phyloP scores from a whole-genome alignment of 768 basidiomycete genomes.

The Termitomyces heimii region DNA sequence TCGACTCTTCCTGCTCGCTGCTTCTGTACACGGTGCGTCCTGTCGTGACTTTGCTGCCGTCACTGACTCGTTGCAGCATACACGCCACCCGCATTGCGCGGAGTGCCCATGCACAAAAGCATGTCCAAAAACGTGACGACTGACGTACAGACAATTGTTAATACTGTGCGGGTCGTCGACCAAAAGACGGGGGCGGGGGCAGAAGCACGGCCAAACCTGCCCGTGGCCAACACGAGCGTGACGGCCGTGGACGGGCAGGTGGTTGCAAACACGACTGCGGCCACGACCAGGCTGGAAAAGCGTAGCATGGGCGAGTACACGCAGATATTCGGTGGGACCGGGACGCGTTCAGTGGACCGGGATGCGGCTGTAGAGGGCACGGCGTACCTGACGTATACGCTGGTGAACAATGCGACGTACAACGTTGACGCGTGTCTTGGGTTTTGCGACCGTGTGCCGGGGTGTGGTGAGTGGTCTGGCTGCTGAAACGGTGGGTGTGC shows the following conservation, averaged over 20 bases:
- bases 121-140: conserved; percentile 1
- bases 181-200: conserved; percentile 31
- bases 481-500: too few relatives aligned
- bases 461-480: conserved; percentile 34
- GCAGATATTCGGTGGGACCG: conserved; percentile 33
- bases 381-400: conserved; percentile 41
- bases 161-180: conserved; percentile 28
- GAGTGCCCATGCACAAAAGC: neutral
- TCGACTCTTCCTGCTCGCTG: too few relatives aligned
- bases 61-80: too few relatives aligned
- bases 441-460: conserved; percentile 29
- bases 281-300: neutral
- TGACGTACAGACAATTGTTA: conserved; percentile 20
- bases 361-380: conserved; percentile 44
- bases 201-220: conserved; percentile 25
- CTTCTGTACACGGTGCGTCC: too few relatives aligned
- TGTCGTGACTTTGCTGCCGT: too few relatives aligned
- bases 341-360: too few relatives aligned
- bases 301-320: conserved; percentile 20
- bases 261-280: conserved; percentile 7
- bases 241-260: conserved; percentile 41
- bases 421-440: conserved; percentile 35
- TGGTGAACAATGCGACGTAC: conserved; percentile 40
- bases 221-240: conserved; percentile 29
- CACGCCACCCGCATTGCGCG: conserved; percentile 3